A percentile compares a stretch with the other conserved stretches of the same genome.
Evolutionary conservation across 2,329 filamentous ascomycete species (phyloP).

Genomic region (Amphichorda felina): DNA sequence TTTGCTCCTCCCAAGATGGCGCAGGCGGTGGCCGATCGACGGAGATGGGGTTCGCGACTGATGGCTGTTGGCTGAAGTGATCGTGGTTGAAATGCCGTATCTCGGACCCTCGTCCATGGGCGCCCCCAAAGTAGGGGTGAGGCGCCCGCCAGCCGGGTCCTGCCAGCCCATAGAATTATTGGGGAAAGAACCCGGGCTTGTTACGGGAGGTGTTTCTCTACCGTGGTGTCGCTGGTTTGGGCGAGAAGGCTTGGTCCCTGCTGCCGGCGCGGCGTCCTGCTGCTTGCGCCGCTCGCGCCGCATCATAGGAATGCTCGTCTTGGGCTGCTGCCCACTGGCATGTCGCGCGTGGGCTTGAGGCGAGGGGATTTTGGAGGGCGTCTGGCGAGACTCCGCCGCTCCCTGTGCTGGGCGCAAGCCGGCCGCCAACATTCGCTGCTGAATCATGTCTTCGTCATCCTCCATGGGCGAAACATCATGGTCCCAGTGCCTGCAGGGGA

Average conservation of each 20-base stretch:
- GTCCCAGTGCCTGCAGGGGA: not conserved
- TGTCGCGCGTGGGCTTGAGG: constrained; percentile 6
- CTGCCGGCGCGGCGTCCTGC: constrained; percentile 22
- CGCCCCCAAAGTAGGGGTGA: not conserved
- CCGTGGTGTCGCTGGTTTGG: not conserved
- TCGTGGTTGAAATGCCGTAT: constrained; percentile 11
- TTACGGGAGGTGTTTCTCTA: not conserved
- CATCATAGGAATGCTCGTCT: constrained; percentile 38
- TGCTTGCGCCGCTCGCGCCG: constrained; percentile 36
- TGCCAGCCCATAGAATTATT: constrained; percentile 1
- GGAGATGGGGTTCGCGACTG: constrained; percentile 12
- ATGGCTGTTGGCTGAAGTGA: constrained; percentile 6
- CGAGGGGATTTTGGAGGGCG: constrained; percentile 8
- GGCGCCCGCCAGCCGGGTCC: not conserved
- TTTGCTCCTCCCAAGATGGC: constrained; percentile 19
- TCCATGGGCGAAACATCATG: constrained; percentile 34
- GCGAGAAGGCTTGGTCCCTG: not conserved
- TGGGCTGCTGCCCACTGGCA: constrained; percentile 10
- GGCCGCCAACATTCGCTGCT: constrained; percentile 11
- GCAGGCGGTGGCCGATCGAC: constrained; percentile 21
- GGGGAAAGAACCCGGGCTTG: not conserved
- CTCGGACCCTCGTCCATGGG: constrained; percentile 1
- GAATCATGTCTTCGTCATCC: constrained; percentile 25
- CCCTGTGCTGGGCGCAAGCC: constrained; percentile 5
- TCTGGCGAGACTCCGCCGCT: too few relatives aligned